Evolutionary conservation across 2,329 filamentous ascomycete species (phyloP).

Genomic region (Neocatenulostroma microsporum): DNA sequence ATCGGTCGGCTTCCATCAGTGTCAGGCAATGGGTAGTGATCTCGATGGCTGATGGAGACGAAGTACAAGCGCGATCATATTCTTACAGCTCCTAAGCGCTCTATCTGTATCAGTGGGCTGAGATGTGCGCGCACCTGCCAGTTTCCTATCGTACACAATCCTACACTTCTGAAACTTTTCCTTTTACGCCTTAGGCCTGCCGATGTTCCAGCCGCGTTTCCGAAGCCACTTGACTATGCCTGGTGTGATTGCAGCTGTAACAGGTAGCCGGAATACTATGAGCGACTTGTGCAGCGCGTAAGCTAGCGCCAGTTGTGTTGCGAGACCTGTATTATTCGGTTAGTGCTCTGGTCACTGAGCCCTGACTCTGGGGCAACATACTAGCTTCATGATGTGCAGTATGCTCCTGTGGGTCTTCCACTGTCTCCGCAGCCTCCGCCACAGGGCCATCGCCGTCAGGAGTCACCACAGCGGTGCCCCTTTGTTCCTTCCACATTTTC

Average conservation of each 20-base stretch:
- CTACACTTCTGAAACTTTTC: neutral
- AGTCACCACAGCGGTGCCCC: slow-evolving; percentile 4
- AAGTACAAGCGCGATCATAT: no score
- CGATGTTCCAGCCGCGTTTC: slow-evolving; percentile 91
- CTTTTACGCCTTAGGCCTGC: slow-evolving; percentile 47
- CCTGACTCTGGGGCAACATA: no score
- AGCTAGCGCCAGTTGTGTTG: slow-evolving; percentile 83
- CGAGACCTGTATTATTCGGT: slow-evolving; percentile 55
- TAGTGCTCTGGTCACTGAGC: no score
- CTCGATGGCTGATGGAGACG: no score
- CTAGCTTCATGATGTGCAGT: slow-evolving; percentile 9
- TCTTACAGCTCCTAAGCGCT: no score
- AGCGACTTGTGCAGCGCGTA: slow-evolving; percentile 98
- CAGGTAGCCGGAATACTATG: slow-evolving; percentile 88
- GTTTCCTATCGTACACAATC: slow-evolving; percentile 1
- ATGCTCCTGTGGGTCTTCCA: slow-evolving; percentile 4
- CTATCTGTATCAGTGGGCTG: slow-evolving; percentile 6
- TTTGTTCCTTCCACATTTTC: slow-evolving; percentile 14
- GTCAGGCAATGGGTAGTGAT: no score
- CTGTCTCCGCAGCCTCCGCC: slow-evolving; percentile 36
- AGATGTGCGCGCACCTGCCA: neutral
- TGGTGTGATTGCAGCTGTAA: slow-evolving; percentile 82
- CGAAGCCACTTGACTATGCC: slow-evolving; percentile 87
- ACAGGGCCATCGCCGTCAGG: slow-evolving; percentile 30
- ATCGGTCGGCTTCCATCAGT: no score